Evolutionary conservation across 1,284 basidiomycete genomes (phyloP).

Genomic region (Melampsora allii-populina): DNA sequence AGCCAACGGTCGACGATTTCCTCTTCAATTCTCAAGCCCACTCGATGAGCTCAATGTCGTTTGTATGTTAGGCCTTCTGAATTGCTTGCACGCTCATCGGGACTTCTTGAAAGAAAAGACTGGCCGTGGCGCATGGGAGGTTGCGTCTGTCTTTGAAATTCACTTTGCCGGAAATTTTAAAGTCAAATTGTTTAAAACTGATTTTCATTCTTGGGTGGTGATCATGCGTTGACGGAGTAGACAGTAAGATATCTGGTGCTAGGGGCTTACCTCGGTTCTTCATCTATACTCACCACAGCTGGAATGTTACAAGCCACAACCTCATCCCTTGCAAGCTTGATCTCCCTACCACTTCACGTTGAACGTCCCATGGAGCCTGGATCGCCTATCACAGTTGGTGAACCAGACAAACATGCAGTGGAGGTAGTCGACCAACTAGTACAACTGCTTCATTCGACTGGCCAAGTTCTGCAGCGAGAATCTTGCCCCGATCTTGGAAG

Average conservation of each 20-base stretch:
- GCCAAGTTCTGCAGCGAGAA: slow-evolving; percentile 14
- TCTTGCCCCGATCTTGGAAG: slow-evolving; percentile 27
- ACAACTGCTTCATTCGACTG: slow-evolving; percentile 23
- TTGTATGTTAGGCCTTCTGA: slow-evolving; percentile 14
- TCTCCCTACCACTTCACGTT: slow-evolving; percentile 30
- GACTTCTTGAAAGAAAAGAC: slow-evolving; percentile 21
- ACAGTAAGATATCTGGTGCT: slow-evolving; percentile 32
- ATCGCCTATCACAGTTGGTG: slow-evolving; percentile 17
- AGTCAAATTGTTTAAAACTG: neutral
- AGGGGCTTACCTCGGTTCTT: slow-evolving; percentile 17
- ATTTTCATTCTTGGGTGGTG: too few relatives aligned
- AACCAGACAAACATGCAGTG: slow-evolving; percentile 13
- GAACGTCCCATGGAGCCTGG: slow-evolving; percentile 25
- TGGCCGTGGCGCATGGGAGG: slow-evolving; percentile 33
- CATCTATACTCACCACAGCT: slow-evolving; percentile 12
- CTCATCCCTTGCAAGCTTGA: slow-evolving; percentile 8
- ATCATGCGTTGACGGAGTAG: slow-evolving; percentile 7
- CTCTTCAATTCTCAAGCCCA: slow-evolving; percentile 35
- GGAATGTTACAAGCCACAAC: slow-evolving; percentile 34
- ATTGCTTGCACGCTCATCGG: slow-evolving; percentile 23
- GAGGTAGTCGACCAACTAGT: slow-evolving; percentile 16
- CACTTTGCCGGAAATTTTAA: neutral
- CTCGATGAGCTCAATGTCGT: slow-evolving; percentile 35
- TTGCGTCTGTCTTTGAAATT: slow-evolving; percentile 5
- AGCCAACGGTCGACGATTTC: slow-evolving; percentile 12